Conservation (phyloP, 1,284 basidiomycete species). For the Phaffia rhodozyma region DNA sequence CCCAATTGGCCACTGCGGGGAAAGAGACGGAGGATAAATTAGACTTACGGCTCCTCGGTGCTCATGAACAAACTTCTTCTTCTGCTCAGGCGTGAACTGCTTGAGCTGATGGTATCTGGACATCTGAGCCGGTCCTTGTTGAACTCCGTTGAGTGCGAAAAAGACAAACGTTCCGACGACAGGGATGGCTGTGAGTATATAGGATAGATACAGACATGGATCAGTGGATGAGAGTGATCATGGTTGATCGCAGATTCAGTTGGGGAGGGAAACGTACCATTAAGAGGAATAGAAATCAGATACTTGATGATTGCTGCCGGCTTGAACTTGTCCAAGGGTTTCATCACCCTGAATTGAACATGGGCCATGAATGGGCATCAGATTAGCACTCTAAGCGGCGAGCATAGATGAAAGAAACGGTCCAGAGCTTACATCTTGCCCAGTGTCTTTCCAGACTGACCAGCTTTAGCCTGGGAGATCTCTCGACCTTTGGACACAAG, state of each 20-base stretch:
- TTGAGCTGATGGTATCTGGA: slow-evolving; percentile 47
- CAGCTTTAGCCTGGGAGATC: slow-evolving; percentile 23
- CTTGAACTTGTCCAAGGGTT: slow-evolving; percentile 20
- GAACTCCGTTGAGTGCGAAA: slow-evolving; percentile 23
- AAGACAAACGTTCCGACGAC: slow-evolving; percentile 55
- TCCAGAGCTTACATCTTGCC: slow-evolving; percentile 31
- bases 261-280: slow-evolving; percentile 9
- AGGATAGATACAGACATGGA: slow-evolving; percentile 34
- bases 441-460: slow-evolving; percentile 33
- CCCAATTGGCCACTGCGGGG: too few species aligned
- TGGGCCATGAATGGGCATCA: neutral
- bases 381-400: neutral
- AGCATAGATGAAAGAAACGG: slow-evolving; percentile 19
- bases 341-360: slow-evolving; percentile 2
- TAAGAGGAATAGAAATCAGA: slow-evolving; percentile 45
- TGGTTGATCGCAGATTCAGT: neutral
- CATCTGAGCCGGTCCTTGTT: slow-evolving; percentile 25
- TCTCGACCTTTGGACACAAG: slow-evolving; percentile 36
- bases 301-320: slow-evolving; percentile 32
- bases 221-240: slow-evolving; percentile 14
- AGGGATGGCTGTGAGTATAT: slow-evolving; percentile 38
- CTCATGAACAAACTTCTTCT: slow-evolving; percentile 30
- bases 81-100: slow-evolving; percentile 25
- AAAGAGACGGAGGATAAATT: slow-evolving; percentile 18
- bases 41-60: slow-evolving; percentile 30